Evolutionary conservation across 441 rosid genomes (phyloP).

Genomic region (Raphanus hybrid): DNA sequence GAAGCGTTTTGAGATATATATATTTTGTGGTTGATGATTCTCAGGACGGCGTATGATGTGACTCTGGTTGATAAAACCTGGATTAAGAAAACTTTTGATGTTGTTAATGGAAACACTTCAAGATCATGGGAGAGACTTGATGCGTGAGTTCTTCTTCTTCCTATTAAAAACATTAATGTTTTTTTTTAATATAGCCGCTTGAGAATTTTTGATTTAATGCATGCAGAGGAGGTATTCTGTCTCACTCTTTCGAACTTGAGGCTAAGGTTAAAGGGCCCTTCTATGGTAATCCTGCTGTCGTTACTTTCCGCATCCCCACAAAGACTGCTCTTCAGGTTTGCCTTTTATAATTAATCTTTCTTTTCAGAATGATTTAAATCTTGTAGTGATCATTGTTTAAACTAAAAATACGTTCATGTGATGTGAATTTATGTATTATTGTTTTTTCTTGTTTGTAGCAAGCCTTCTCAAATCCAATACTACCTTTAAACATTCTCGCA

Average conservation of each 20-base stretch:
- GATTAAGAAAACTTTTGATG: conserved; percentile 64
- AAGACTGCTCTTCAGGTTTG: conserved; percentile 86
- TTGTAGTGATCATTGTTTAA: not conserved
- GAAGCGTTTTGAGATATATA: not conserved
- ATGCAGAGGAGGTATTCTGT: conserved; percentile 77
- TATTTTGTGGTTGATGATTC: not conserved
- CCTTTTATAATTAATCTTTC: not conserved
- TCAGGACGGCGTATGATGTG: conserved; percentile 87
- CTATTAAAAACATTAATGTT: not conserved
- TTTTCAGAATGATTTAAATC: not conserved
- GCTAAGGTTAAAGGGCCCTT: conserved; percentile 79
- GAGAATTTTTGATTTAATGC: conserved; percentile 8
- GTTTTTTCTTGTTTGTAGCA: conserved; percentile 32
- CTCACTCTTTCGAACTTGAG: conserved; percentile 86
- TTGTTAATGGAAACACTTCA: conserved; percentile 77
- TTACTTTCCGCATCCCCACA: conserved; percentile 92
- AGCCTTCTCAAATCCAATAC: conserved; percentile 77
- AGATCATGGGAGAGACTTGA: conserved; percentile 96
- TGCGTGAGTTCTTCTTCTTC: conserved; percentile 60
- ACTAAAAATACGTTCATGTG: not conserved
- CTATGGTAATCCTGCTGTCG: conserved; percentile 79
- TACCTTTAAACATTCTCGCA: conserved; percentile 86
- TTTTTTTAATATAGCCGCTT: not conserved
- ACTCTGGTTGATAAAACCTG: conserved; percentile 70
- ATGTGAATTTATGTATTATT: not conserved